Evolutionary conservation across 2,329 filamentous ascomycete species (phyloP).

Genomic region (Calonectria henricotiae): DNA sequence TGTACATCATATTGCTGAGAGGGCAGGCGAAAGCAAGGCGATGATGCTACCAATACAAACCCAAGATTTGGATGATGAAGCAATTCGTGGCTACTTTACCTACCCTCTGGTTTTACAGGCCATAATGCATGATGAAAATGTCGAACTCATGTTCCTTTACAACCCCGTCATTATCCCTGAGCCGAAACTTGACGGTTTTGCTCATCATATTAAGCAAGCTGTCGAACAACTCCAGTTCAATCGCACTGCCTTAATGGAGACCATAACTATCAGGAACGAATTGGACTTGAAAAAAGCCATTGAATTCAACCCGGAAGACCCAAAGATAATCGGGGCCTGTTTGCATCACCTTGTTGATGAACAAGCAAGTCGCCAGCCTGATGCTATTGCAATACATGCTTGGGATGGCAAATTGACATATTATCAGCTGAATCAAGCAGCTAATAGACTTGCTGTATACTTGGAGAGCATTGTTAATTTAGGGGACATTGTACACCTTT

Average conservation of each 20-base stretch:
- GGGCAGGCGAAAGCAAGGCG: not conserved
- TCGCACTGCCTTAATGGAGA: not conserved
- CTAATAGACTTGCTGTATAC: constrained; percentile 15
- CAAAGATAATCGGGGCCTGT: constrained; percentile 23
- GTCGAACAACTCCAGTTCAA: constrained; percentile 4
- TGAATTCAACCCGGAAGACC: not conserved
- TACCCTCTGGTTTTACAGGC: constrained; percentile 46
- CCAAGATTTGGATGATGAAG: constrained; percentile 30
- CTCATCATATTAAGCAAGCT: not conserved
- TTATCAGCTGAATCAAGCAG: not conserved
- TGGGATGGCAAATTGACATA: constrained; percentile 47
- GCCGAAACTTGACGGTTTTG: not conserved
- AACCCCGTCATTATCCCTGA: constrained; percentile 39
- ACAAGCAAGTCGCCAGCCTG: not conserved
- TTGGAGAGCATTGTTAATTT: constrained; percentile 33
- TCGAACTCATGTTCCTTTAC: constrained; percentile 39
- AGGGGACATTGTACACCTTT: constrained; percentile 40
- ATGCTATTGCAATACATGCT: constrained; percentile 31
- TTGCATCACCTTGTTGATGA: constrained; percentile 30
- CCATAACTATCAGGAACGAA: not conserved
- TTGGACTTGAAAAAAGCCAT: constrained; percentile 6
- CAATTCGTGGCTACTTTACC: constrained; percentile 43
- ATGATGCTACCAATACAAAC: constrained; percentile 18
- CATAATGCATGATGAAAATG: not conserved
- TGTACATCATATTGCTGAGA: not conserved